Conservation (phyloP, 352 stramenopile species). For the Halophytophthora batemanensis region DNA sequence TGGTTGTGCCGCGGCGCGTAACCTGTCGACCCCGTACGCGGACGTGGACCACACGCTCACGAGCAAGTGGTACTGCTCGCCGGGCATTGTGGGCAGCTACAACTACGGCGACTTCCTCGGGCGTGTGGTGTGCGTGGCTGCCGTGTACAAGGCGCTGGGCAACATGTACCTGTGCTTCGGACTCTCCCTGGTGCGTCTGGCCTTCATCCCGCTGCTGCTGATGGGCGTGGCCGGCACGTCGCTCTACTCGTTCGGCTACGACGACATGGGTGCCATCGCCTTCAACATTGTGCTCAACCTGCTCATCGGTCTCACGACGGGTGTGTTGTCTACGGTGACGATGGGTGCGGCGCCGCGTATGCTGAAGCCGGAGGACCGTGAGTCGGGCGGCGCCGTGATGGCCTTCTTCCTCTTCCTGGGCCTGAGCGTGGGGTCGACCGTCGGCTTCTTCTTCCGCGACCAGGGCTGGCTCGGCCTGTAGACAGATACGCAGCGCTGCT, state of each 20-base stretch:
- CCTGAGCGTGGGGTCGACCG: constrained; percentile 28
- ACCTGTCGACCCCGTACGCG: constrained; percentile 15
- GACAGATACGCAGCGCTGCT: neutral
- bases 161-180: constrained; percentile 28
- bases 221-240: constrained; percentile 34
- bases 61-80: constrained; percentile 32
- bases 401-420: constrained; percentile 41
- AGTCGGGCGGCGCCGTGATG: constrained; percentile 42
- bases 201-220: constrained; percentile 38
- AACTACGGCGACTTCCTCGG: constrained; percentile 49
- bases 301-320: constrained; percentile 33
- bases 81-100: constrained; percentile 42
- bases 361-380: constrained; percentile 34
- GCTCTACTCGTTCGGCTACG: constrained; percentile 40
- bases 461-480: constrained; percentile 30
- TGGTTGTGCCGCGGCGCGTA: constrained; percentile 21
- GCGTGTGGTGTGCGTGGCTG: constrained; percentile 32
- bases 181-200: constrained; percentile 30
- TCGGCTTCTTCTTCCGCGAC: constrained; percentile 32
- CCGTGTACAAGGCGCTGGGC: constrained; percentile 36
- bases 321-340: constrained; percentile 44
- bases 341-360: constrained; percentile 35
- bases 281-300: constrained; percentile 36
- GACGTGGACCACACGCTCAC: constrained; percentile 6
- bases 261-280: constrained; percentile 11